Evolutionary conservation across 2,329 filamentous ascomycete genomes (phyloP).

Genomic region (Trichophyton simii): DNA sequence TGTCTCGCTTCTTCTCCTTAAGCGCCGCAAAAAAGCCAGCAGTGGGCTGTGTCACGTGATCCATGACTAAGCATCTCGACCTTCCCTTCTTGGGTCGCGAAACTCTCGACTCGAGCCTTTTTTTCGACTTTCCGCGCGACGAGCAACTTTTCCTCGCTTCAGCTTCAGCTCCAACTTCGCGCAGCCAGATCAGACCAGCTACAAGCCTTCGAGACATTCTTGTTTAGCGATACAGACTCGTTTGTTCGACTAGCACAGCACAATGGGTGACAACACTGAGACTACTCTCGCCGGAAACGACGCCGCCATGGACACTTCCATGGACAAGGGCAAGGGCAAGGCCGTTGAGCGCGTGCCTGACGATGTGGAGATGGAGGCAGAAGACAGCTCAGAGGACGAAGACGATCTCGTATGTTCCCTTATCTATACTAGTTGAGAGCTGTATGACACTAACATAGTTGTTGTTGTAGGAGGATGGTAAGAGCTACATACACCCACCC

Average conservation of each 20-base stretch:
- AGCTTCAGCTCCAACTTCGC: too few relatives aligned
- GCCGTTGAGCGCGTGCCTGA: conserved; percentile 42
- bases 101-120: too few relatives aligned
- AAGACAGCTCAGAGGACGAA: conserved; percentile 44
- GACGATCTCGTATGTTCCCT: conserved; percentile 28
- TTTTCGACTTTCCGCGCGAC: too few relatives aligned
- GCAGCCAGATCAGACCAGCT: too few relatives aligned
- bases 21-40: too few relatives aligned
- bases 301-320: conserved; percentile 29
- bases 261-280: conserved; percentile 26
- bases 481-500: not conserved
- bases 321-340: conserved; percentile 84
- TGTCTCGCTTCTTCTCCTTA: too few relatives aligned
- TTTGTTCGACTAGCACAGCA: not conserved
- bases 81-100: too few relatives aligned
- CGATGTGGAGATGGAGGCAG: conserved; percentile 60
- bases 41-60: too few relatives aligned
- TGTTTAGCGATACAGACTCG: not conserved
- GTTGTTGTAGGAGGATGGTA: not conserved
- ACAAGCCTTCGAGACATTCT: not conserved
- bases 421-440: not conserved
- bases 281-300: conserved; percentile 20
- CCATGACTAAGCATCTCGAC: too few relatives aligned
- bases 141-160: too few relatives aligned
- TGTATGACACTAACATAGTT: not conserved